Conservation (phyloP, 2,329 filamentous ascomycete genomes). For the Pestalotiopsis fici region DNA sequence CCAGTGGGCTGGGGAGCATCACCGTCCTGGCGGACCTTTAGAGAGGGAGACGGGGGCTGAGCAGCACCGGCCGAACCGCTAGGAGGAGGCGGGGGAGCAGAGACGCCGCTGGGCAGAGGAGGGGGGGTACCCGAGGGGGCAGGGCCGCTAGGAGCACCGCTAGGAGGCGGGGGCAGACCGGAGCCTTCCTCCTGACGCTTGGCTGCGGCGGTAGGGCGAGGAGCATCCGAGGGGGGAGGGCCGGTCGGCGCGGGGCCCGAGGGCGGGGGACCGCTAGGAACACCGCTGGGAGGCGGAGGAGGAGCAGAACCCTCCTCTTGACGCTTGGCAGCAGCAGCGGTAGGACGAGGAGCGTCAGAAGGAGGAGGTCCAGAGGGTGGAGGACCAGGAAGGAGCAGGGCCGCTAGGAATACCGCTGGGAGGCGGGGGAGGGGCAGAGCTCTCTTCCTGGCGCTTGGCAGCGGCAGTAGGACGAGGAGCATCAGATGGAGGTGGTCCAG, state of each 20-base stretch:
- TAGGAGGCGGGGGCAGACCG: neutral
- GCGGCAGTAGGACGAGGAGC: neutral
- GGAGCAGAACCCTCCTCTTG: neutral
- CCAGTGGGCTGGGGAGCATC: neutral
- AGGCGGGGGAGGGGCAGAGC: neutral
- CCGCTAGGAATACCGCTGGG: neutral
- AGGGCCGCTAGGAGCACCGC: neutral
- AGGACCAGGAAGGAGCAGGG: neutral
- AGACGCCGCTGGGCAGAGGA: neutral
- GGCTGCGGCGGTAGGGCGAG: neutral
- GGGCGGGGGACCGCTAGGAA: neutral
- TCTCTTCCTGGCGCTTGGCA: neutral
- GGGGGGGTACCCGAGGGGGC: neutral
- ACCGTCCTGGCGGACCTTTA: neutral
- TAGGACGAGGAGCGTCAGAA: neutral
- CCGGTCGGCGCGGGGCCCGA: neutral
- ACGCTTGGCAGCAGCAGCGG: neutral
- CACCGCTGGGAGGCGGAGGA: neutral
- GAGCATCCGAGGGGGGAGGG: neutral
- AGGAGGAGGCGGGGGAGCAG: neutral
- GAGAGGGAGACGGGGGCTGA: neutral
- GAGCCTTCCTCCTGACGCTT: neutral
- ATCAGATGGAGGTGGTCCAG: neutral
- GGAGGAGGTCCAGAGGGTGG: neutral
- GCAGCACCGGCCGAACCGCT: neutral